Percentiles rank a stretch among this genome's conserved stretches.
Evolutionary conservation across 148 eudicot species (phyloP).

Genomic region (Nepenthes gracilis): DNA sequence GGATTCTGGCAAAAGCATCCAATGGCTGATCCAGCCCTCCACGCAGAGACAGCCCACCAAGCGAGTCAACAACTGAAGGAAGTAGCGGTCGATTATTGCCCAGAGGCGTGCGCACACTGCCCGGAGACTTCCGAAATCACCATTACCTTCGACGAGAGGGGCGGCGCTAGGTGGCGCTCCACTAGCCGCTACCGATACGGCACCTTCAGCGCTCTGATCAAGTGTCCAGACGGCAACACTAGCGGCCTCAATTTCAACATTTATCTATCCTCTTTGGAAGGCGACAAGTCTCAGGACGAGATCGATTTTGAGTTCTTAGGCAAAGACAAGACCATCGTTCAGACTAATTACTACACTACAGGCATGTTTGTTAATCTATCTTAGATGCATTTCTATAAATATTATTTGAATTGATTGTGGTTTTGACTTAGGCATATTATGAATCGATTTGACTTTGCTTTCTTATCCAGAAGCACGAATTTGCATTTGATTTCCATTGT

Average conservation of each 20-base stretch:
- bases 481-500: too few relatives aligned
- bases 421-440: too few relatives aligned
- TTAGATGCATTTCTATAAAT: too few relatives aligned
- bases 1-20: neutral
- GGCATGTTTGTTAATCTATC: neutral
- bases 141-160: conserved; percentile 25
- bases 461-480: too few relatives aligned
- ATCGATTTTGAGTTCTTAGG: conserved; percentile 33
- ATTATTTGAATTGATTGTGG: too few relatives aligned
- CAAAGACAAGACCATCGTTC: conserved; percentile 28
- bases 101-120: conserved; percentile 19
- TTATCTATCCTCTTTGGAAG: conserved; percentile 33
- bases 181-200: conserved; percentile 23
- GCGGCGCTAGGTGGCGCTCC: conserved; percentile 29
- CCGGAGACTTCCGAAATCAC: conserved; percentile 13
- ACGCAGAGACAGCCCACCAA: conserved; percentile 13
- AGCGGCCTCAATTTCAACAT: conserved; percentile 35
- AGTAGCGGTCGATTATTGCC: conserved; percentile 24
- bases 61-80: conserved; percentile 13
- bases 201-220: conserved; percentile 22
- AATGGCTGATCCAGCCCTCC: conserved; percentile 26
- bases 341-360: conserved; percentile 21
- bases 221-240: conserved; percentile 26
- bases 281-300: conserved; percentile 27
- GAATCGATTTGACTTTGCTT: too few relatives aligned